Conservation (phyloP, 345 rosid genomes). For the Camelina hispida region DNA sequence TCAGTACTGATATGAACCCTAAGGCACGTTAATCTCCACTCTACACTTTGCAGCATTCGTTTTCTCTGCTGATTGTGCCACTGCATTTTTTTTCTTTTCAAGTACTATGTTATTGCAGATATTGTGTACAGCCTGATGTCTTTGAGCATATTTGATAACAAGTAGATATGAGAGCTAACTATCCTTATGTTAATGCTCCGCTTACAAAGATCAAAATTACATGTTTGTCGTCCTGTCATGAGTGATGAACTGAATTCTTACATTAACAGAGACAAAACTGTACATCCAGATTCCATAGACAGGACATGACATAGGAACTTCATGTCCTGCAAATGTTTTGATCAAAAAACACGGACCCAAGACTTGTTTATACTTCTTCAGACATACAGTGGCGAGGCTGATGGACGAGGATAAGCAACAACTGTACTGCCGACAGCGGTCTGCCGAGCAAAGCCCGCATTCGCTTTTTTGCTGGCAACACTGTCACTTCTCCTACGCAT, state of each 20-base stretch:
- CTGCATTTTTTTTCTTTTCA: too few species aligned
- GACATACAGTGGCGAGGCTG: conserved; percentile 38
- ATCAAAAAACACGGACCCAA: conserved; percentile 24
- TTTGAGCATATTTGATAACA: not conserved
- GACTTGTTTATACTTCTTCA: conserved; percentile 34
- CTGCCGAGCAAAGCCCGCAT: conserved; percentile 36
- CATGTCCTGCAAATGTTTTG: conserved; percentile 30
- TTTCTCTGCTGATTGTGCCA: not conserved
- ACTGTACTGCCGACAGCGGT: conserved; percentile 38
- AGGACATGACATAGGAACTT: conserved; percentile 13
- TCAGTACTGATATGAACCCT: conserved; percentile 36
- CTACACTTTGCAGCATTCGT: conserved; percentile 2
- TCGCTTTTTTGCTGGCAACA: conserved; percentile 25
- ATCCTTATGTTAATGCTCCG: conserved; percentile 6
- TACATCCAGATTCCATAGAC: conserved; percentile 32
- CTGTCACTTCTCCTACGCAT: conserved; percentile 47
- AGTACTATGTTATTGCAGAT: not conserved
- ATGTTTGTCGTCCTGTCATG: conserved; percentile 8
- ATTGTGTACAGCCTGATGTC: not conserved
- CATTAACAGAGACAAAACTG: conserved; percentile 36
- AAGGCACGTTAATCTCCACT: conserved; percentile 38
- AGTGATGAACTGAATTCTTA: conserved; percentile 18
- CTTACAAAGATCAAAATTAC: conserved; percentile 30
- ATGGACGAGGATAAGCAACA: conserved; percentile 46
- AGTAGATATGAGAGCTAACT: not conserved